phyloP scores from a whole-genome alignment of 2,329 filamentous ascomycete species.

The Phyllosticta citriasiana region DNA sequence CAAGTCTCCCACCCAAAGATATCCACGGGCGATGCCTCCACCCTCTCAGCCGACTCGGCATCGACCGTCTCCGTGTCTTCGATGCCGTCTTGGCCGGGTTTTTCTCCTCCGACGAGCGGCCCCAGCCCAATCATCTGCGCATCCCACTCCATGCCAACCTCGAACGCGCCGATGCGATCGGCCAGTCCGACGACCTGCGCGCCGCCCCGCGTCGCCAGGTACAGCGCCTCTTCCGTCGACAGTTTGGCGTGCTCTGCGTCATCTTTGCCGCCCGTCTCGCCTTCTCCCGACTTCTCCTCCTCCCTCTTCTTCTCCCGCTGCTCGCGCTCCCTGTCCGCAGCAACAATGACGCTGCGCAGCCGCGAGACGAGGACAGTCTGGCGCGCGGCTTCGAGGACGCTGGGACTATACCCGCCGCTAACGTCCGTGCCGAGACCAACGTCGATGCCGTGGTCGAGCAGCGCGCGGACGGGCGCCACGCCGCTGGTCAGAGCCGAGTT shows the following conservation, averaged over 20 bases:
- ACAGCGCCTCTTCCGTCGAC: slow-evolving; percentile 76
- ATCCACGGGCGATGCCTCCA: slow-evolving; percentile 57
- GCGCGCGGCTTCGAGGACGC: slow-evolving; percentile 70
- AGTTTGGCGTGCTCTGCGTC: slow-evolving; percentile 48
- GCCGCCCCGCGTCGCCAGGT: slow-evolving; percentile 79
- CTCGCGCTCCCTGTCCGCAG: neutral
- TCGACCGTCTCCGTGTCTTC: slow-evolving; percentile 22
- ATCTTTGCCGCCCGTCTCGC: neutral
- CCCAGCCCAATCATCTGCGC: slow-evolving; percentile 69
- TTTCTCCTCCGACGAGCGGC: slow-evolving; percentile 18
- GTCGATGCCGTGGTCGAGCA: slow-evolving; percentile 64
- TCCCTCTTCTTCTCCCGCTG: neutral
- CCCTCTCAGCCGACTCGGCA: slow-evolving; percentile 16
- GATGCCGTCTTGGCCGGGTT: slow-evolving; percentile 22
- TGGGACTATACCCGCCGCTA: slow-evolving; percentile 74
- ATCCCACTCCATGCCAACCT: slow-evolving; percentile 82
- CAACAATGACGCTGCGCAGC: slow-evolving; percentile 51
- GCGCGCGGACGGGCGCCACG: slow-evolving; percentile 60
- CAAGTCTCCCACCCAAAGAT: slow-evolving; percentile 87
- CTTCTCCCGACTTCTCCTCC: neutral
- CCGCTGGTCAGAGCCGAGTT: slow-evolving; percentile 79
- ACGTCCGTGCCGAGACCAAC: slow-evolving; percentile 89
- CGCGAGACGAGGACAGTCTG: slow-evolving; percentile 72
- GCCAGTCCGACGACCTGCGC: slow-evolving; percentile 69
- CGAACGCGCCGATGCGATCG: slow-evolving; percentile 67